phyloP scores from a whole-genome alignment of 257 asterid species.

The Capsicum chinense region DNA sequence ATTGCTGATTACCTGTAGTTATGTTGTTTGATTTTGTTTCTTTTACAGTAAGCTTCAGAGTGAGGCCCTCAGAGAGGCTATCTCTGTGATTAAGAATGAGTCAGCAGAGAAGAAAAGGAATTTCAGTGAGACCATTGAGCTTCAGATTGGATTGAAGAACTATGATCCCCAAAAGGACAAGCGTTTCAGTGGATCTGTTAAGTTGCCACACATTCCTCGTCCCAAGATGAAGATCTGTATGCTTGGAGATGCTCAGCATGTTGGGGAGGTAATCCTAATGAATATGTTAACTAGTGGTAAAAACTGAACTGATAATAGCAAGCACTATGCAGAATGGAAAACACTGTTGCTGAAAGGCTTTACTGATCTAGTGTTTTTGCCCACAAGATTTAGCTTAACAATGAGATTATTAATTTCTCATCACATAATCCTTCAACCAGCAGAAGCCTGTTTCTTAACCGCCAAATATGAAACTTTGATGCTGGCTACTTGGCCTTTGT shows the following conservation, averaged over 20 bases:
- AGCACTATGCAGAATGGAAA: background rate
- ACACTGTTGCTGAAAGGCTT: background rate
- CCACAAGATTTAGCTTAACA: background rate
- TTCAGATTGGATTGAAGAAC: conserved; percentile 28
- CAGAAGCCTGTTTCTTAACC: background rate
- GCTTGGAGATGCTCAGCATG: conserved; percentile 33
- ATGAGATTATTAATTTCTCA: background rate
- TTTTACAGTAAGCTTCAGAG: conserved; percentile 38
- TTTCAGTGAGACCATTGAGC: conserved; percentile 22
- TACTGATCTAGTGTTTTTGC: background rate
- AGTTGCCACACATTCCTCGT: conserved; percentile 35
- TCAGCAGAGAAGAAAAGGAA: conserved; percentile 34
- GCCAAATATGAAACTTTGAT: background rate
- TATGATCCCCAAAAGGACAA: conserved; percentile 32
- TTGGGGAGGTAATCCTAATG: conserved; percentile 24
- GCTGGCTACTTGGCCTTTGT: background rate
- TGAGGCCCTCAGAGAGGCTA: conserved; percentile 39
- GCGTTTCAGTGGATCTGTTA: conserved; percentile 32
- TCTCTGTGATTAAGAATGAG: conserved; percentile 32
- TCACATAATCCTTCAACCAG: background rate
- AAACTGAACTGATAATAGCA: background rate
- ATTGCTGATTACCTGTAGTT: background rate
- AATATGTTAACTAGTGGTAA: background rate
- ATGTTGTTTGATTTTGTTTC: background rate
- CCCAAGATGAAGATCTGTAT: conserved; percentile 36